Percentiles rank a stretch among this genome's conserved stretches.
Evolutionary conservation across 202 grass and related monocot species (phyloP).

Genomic region (Saccharum hybrid): DNA sequence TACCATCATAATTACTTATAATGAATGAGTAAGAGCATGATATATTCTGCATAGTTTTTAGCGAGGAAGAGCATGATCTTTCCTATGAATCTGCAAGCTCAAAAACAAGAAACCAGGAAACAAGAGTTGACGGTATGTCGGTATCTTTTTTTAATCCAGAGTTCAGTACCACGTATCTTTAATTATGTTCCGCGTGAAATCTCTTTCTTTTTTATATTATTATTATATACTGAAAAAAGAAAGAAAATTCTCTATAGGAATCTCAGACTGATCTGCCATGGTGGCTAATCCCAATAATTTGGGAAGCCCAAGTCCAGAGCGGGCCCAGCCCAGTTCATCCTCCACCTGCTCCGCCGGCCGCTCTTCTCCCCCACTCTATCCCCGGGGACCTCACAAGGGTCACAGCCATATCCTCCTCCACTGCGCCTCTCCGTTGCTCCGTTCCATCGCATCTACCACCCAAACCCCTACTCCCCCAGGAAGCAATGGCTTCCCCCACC

Average conservation of each 20-base stretch:
- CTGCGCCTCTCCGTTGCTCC: background rate
- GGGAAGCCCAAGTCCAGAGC: too few relatives aligned
- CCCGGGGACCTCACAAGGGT: background rate
- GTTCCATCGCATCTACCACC: background rate
- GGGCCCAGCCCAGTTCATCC: too few relatives aligned
- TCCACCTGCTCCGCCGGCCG: too few relatives aligned
- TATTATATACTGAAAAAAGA: too few relatives aligned
- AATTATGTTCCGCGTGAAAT: background rate
- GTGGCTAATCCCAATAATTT: too few relatives aligned
- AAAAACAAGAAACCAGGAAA: background rate
- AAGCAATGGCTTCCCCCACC: conserved; percentile 59
- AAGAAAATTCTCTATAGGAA: too few relatives aligned
- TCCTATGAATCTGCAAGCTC: background rate
- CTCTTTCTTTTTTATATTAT: background rate
- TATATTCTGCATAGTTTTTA: background rate
- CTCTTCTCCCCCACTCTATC: background rate
- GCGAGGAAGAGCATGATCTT: background rate
- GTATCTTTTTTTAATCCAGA: background rate
- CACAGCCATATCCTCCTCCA: conserved; percentile 3
- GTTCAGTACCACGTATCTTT: background rate
- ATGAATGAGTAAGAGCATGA: background rate
- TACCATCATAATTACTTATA: background rate
- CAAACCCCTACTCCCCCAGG: background rate
- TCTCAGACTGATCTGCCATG: too few relatives aligned
- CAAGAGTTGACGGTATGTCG: background rate